Conservation (phyloP, 164 flowering plant genomes). For the Hamamelis virginiana region DNA sequence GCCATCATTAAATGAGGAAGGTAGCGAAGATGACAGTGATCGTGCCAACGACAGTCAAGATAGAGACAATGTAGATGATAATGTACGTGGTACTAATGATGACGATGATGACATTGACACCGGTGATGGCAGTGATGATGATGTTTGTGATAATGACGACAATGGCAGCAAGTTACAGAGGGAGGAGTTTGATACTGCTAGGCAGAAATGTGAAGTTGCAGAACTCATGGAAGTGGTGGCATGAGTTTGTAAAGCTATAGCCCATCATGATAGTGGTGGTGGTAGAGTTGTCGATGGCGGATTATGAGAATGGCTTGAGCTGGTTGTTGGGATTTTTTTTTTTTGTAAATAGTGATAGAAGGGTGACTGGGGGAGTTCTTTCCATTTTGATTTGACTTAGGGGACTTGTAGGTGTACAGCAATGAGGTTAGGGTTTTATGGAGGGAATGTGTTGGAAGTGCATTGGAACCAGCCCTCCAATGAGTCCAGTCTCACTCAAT, state of each 20-base stretch:
- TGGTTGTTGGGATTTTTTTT: constrained; percentile 11
- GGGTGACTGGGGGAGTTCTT: constrained; percentile 5
- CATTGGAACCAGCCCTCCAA: not conserved
- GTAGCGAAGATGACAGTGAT: constrained; percentile 18
- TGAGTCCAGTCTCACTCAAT: not conserved
- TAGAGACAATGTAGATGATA: constrained; percentile 5
- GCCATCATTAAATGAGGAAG: constrained; percentile 23
- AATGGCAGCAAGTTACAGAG: constrained; percentile 4
- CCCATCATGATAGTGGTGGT: not conserved
- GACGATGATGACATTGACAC: constrained; percentile 12
- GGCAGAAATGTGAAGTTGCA: constrained; percentile 22
- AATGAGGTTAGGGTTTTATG: constrained; percentile 8
- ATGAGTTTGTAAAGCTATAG: constrained; percentile 5
- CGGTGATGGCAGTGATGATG: constrained; percentile 10
- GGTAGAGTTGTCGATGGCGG: no score
- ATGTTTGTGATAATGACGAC: constrained; percentile 11
- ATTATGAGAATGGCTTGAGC: not conserved
- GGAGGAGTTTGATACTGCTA: constrained; percentile 14
- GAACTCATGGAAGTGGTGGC: constrained; percentile 32
- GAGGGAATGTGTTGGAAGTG: not conserved
- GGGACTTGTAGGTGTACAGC: constrained; percentile 26
- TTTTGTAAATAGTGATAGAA: constrained; percentile 23
- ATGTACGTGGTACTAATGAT: not conserved
- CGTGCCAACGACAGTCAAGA: constrained; percentile 3
- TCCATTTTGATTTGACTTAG: constrained; percentile 13